Percentiles rank a stretch among this genome's conserved stretches.
Evolutionary conservation across 1,284 basidiomycete species (phyloP).

Genomic region (Apiotrichum sp.): DNA sequence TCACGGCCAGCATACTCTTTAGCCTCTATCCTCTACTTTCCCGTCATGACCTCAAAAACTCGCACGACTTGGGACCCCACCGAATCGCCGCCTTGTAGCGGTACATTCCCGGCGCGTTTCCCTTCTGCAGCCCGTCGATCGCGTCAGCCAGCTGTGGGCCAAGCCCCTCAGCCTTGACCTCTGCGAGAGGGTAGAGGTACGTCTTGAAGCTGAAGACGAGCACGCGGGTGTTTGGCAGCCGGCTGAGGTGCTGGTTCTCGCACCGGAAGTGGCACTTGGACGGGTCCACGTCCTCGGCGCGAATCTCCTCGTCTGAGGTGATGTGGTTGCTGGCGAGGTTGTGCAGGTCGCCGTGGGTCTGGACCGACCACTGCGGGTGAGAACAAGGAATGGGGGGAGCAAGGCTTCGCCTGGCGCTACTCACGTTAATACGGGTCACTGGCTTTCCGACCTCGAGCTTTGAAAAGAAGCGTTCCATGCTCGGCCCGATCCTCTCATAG

Average conservation of each 20-base stretch:
- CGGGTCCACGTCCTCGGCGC: background rate
- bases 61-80: slow-evolving; percentile 9
- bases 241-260: slow-evolving; percentile 14
- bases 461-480: slow-evolving; percentile 17
- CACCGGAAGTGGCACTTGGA: slow-evolving; percentile 8
- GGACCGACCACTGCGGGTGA: slow-evolving; percentile 9
- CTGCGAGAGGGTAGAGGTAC: slow-evolving; percentile 9
- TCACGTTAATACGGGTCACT: slow-evolving; percentile 8
- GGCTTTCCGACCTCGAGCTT: slow-evolving; percentile 12
- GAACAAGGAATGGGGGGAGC: too few species aligned
- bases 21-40: too few species aligned
- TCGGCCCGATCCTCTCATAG: slow-evolving; percentile 12
- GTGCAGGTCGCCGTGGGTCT: slow-evolving; percentile 9
- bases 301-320: background rate
- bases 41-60: slow-evolving; percentile 6
- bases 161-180: slow-evolving; percentile 10
- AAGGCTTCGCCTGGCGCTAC: background rate
- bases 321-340: slow-evolving; percentile 10
- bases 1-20: too few species aligned
- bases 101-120: slow-evolving; percentile 17
- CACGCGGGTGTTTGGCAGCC: slow-evolving; percentile 6
- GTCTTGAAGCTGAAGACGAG: slow-evolving; percentile 16
- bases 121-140: slow-evolving; percentile 13
- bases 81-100: slow-evolving; percentile 13
- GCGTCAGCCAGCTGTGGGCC: slow-evolving; percentile 11